A percentile compares a stretch with the other conserved stretches of the same genome.
These are phyloP conservation scores for Heliamphora ciliata DNA, from an alignment of 179 eudicot species.

Conservation along the genomic window DNA sequence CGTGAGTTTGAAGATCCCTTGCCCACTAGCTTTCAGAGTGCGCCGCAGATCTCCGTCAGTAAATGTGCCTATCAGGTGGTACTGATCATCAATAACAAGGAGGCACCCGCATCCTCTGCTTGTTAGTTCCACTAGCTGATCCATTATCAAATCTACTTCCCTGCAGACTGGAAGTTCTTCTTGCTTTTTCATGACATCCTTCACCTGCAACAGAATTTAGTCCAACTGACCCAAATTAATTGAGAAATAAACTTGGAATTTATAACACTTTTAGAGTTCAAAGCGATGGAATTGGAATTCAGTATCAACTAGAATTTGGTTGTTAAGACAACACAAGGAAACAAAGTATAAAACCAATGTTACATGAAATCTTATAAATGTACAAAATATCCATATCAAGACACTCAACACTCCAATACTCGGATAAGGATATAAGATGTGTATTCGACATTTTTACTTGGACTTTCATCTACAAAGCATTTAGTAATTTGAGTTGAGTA, in stretches of 20 bases:
- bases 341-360: not conserved
- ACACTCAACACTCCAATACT: too few species aligned
- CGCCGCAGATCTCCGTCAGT: conserved; percentile 97
- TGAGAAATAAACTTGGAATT: not conserved
- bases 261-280: not conserved
- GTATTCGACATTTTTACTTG: not conserved
- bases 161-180: conserved; percentile 84
- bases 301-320: conserved; percentile 8
- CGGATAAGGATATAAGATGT: too few species aligned
- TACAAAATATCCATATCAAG: too few species aligned
- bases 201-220: conserved; percentile 52
- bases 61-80: conserved; percentile 78
- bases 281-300: not conserved
- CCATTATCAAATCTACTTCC: conserved; percentile 93
- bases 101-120: conserved; percentile 98
- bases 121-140: conserved; percentile 91
- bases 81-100: conserved; percentile 65
- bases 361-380: not conserved
- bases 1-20: conserved; percentile 88
- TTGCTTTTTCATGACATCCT: conserved; percentile 89
- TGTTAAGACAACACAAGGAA: not conserved
- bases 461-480: too few species aligned
- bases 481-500: too few species aligned
- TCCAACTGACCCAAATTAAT: not conserved
- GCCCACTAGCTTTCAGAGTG: conserved; percentile 80